These are phyloP conservation scores for Trametes polyzona DNA, from an alignment of 1,284 basidiomycete species.

Conservation along the genomic window DNA sequence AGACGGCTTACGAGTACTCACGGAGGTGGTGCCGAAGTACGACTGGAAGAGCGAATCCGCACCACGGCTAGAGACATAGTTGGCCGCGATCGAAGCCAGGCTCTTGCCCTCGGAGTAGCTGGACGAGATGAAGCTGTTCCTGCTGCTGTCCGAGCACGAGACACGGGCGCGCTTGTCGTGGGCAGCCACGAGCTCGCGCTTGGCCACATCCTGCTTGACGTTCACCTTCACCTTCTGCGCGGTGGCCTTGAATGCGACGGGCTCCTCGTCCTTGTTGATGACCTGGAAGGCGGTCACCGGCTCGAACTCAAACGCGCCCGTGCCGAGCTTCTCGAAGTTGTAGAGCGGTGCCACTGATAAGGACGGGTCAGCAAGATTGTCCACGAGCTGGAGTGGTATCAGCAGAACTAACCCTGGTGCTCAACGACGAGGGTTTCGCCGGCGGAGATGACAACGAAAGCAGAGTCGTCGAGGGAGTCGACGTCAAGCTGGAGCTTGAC, in stretches of 20 bases:
- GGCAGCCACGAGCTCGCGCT: slow-evolving; percentile 20
- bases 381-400: background rate
- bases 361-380: too few relatives aligned
- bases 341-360: slow-evolving; percentile 25
- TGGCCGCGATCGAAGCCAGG: slow-evolving; percentile 28
- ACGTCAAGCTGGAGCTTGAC: slow-evolving; percentile 47
- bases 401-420: slow-evolving; percentile 38
- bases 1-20: background rate
- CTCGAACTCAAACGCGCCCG: slow-evolving; percentile 23
- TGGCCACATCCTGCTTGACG: slow-evolving; percentile 27
- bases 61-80: slow-evolving; percentile 27
- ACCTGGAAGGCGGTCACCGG: slow-evolving; percentile 26
- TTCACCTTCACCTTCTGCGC: slow-evolving; percentile 19
- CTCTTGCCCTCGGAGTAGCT: slow-evolving; percentile 30
- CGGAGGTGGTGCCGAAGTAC: slow-evolving; percentile 30
- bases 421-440: slow-evolving; percentile 44
- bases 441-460: slow-evolving; percentile 44
- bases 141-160: slow-evolving; percentile 25
- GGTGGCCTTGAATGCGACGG: slow-evolving; percentile 17
- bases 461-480: slow-evolving; percentile 39
- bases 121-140: slow-evolving; percentile 28
- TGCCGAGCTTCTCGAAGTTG: slow-evolving; percentile 30
- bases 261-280: slow-evolving; percentile 19
- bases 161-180: slow-evolving; percentile 28
- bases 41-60: slow-evolving; percentile 29